A percentile compares a stretch with the other conserved stretches of the same genome.
Evolutionary conservation across 345 rosid species (phyloP).

Genomic region (Lagerstroemia speciosa): DNA sequence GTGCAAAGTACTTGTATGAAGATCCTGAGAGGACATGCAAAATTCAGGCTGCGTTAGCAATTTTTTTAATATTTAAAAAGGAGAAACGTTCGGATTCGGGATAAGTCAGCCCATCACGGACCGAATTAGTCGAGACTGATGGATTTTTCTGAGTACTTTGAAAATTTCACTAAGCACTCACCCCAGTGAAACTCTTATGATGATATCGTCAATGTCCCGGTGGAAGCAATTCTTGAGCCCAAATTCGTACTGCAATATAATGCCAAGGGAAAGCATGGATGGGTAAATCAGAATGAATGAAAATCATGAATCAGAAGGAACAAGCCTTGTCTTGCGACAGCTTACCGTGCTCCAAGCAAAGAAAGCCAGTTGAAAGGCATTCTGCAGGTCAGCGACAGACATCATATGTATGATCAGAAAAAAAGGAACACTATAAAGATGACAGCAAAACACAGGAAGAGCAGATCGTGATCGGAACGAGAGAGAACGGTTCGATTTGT

Average conservation of each 20-base stretch:
- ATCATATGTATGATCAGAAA: neutral
- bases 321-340: neutral
- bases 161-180: conserved; percentile 9
- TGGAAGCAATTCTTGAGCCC: conserved; percentile 27
- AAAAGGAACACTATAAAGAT: neutral
- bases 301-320: neutral
- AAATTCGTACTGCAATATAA: conserved; percentile 26
- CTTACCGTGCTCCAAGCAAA: conserved; percentile 36
- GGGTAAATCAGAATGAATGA: neutral
- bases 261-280: neutral
- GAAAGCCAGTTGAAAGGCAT: conserved; percentile 42
- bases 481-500: neutral
- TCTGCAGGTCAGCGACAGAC: conserved; percentile 14
- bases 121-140: too few species aligned
- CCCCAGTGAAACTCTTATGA: conserved; percentile 34
- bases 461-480: neutral
- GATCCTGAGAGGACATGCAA: conserved; percentile 4
- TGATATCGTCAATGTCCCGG: conserved; percentile 16
- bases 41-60: neutral
- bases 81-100: too few species aligned
- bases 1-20: conserved; percentile 40
- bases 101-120: too few species aligned
- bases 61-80: too few species aligned
- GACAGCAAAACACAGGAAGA: neutral
- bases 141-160: too few species aligned